Conservation (phyloP, 805 yeast species). For the Myxozyma neglecta region DNA sequence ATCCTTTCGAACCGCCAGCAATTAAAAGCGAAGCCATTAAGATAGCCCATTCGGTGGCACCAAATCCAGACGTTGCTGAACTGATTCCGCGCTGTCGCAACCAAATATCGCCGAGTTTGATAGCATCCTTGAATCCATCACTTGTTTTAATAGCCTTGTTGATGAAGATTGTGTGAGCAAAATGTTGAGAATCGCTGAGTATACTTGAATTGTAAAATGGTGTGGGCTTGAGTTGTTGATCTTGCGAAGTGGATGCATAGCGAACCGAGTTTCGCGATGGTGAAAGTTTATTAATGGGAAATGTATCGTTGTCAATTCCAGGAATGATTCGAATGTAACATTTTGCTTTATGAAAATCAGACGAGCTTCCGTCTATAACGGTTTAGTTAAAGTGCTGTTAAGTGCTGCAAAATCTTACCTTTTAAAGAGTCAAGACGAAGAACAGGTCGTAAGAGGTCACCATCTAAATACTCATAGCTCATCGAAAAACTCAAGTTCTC, state of each 20-base stretch:
- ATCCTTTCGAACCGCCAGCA: slow-evolving; percentile 72
- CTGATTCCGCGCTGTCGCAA: slow-evolving; percentile 79
- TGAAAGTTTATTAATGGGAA: slow-evolving; percentile 71
- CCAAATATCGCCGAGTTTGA: slow-evolving; percentile 86
- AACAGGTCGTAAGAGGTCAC: slow-evolving; percentile 74
- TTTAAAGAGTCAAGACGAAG: slow-evolving; percentile 55
- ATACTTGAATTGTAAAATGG: slow-evolving; percentile 84
- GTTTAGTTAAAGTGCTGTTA: neutral
- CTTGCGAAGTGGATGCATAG: slow-evolving; percentile 38
- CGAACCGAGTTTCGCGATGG: slow-evolving; percentile 84
- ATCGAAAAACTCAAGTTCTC: slow-evolving; percentile 48
- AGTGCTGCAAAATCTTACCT: slow-evolving; percentile 9
- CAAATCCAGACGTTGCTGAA: slow-evolving; percentile 79
- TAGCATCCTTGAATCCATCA: slow-evolving; percentile 83
- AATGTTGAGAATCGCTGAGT: slow-evolving; percentile 65
- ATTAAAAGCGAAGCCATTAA: slow-evolving; percentile 76
- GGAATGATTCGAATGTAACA: slow-evolving; percentile 70
- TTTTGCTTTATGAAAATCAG: slow-evolving; percentile 65
- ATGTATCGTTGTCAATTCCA: slow-evolving; percentile 68
- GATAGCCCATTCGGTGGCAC: slow-evolving; percentile 84
- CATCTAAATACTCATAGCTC: slow-evolving; percentile 70
- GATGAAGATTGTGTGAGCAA: slow-evolving; percentile 69
- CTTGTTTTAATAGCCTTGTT: slow-evolving; percentile 74
- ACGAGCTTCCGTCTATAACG: slow-evolving; percentile 21
- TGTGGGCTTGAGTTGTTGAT: slow-evolving; percentile 61